Base-by-base conservation (phyloP, 2,329 filamentous ascomycete genomes). In the Beauveria sp. region DNA sequence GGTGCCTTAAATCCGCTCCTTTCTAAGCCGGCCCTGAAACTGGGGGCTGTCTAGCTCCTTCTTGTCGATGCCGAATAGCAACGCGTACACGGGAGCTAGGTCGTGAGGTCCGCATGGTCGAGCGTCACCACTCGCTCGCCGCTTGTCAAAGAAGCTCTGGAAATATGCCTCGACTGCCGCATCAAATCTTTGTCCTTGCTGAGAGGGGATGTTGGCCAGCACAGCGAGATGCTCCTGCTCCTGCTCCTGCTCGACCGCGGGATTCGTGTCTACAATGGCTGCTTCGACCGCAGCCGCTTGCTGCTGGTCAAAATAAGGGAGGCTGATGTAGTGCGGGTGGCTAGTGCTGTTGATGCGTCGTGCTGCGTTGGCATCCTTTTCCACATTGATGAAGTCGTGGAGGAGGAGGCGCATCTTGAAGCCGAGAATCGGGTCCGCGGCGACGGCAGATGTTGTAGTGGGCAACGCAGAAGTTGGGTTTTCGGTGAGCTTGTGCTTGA, bases 61-160 rank as follows among this genome's bases (percentile, higher is more conserved):
- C 43, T 62, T 14, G 9, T 34, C 22, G n/a, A 66, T 58, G 2
- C 62, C 63, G 42, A 64, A 66, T 6, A 65, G 30, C 2, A 54
- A 58, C 4, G 64, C 65, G 53, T 63, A 65, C 5, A 65, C 24
- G 3, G 65, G 65, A n/a, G 56, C 63, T 8, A 66, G 51, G 24
- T 65, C 58, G 49, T 65, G 64, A 20, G 65, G 65, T 8, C 64
- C 65, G 38, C 65, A 66, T 1, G 65, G 65, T 7, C 65, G 57
- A 7, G 63, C 20, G 28, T 50, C 47, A n/a, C 47, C 47, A n/a
- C 47, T 50, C 7, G 64, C 64, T 3, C 63, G 63, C 20, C 65
- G 40, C 49, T 64, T 66, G 2, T 63, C 60, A n/a, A 64, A 30
- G 18, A 66, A 66, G 14, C 43, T 38, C 38, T 8, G 62, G 6